Base-by-base conservation (phyloP, 108 stramenopile genomes). In the Discostella stelligeroides region DNA sequence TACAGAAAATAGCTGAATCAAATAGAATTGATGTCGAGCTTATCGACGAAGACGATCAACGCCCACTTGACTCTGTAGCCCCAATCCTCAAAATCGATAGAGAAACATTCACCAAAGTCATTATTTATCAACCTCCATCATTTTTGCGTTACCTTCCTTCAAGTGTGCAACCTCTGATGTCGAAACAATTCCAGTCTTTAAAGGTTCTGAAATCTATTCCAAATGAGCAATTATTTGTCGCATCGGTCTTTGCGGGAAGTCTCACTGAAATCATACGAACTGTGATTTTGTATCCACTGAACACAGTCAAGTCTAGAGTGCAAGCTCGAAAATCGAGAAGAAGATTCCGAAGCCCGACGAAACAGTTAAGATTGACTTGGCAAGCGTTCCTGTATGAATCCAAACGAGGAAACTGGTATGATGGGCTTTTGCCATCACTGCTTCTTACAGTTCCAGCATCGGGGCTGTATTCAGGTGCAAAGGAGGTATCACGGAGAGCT, bases 361-460 rank as follows among this genome's bases (percentile, higher is more conserved):
- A 72, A 38, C 77, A 81, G 34, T 21, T 90, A 15, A 30, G 38
- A 15, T 61, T 84, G 18, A 72, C 86, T 4, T 70, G 69, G 63
- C 38, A 57, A 42, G 84, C 84, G 45, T 63, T 88, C 24, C 54
- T 60, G 25, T 51, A 74, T 45, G 82, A 87, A 27, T 55, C 82
- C 2, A 60, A 82, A 42, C 83, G 85, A 55, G 93, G 93, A 17
- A 62, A 86, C 58, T 63, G 88, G 43, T 94, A 89, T 63, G 86
- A 87, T 17, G 93, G 93, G 17, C 55, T 91, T 6, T 30, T 84
- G 13, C 90, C 89, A 30, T 62, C 93, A 1, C 69, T 94, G 47
- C 70, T 94, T 3, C 64, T 91, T 10, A 76, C 88, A 15, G 90
- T 86, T 7, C 93, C 93, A 9, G 87, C 90, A 5, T 89, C 90